Percentiles rank a stretch among this genome's conserved stretches.
Conservation (phyloP, 202 grass and related monocot genomes). For the Setaria italica region DNA sequence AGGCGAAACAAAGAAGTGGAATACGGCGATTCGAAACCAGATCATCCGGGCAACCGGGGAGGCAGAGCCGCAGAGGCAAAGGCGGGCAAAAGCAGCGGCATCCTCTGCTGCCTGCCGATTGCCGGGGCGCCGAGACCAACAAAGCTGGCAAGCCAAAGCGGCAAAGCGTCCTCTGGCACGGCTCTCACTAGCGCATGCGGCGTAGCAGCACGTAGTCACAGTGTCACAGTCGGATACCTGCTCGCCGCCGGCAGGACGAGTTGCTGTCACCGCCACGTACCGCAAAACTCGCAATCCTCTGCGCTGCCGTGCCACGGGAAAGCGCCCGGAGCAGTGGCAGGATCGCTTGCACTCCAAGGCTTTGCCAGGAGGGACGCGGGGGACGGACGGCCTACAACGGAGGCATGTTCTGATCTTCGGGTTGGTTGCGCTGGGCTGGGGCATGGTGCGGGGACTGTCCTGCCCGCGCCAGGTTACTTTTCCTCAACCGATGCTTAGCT, state of each 20-base stretch:
- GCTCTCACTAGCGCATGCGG: neutral
- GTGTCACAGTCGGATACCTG: too few relatives aligned
- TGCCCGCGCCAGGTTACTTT: neutral
- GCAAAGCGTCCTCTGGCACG: neutral
- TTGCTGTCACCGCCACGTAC: neutral
- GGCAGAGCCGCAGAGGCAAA: too few relatives aligned
- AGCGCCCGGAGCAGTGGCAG: neutral
- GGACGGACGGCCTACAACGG: neutral
- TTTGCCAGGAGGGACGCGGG: neutral
- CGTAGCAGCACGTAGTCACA: too few relatives aligned
- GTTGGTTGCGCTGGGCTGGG: neutral
- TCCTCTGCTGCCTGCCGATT: neutral
- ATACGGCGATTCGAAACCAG: too few relatives aligned
- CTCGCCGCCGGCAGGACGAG: neutral
- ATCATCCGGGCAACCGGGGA: too few relatives aligned
- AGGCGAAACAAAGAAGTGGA: neutral
- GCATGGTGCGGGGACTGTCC: neutral
- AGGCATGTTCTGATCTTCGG: neutral
- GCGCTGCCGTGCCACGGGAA: neutral
- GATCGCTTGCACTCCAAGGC: conserved; percentile 10
- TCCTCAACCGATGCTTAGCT: neutral
- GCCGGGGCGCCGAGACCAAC: neutral
- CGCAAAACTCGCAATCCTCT: neutral
- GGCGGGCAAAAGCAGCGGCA: neutral
- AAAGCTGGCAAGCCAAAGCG: neutral